Evolutionary conservation across 169 alveolate species (phyloP).

Genomic region (Plasmodium knowlesi): DNA sequence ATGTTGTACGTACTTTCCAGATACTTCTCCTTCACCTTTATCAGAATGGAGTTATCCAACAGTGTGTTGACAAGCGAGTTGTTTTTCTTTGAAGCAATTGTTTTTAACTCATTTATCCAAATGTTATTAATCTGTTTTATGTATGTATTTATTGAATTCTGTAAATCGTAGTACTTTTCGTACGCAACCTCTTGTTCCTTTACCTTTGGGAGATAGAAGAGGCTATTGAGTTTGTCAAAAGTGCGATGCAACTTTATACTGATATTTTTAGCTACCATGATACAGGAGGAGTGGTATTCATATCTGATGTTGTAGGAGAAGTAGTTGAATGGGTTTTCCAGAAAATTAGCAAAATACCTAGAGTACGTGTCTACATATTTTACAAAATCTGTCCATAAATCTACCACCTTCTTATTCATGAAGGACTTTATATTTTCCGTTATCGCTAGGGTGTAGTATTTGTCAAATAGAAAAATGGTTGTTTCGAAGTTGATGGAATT

Average conservation of each 20-base stretch:
- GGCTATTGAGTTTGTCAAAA: constrained; percentile 25
- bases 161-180: constrained; percentile 54
- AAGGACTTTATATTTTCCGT: constrained; percentile 66
- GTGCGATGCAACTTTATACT: constrained; percentile 37
- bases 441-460: constrained; percentile 30
- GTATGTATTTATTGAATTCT: constrained; percentile 57
- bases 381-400: constrained; percentile 55
- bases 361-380: constrained; percentile 48
- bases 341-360: constrained; percentile 56
- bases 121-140: constrained; percentile 67
- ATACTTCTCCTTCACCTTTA: constrained; percentile 58
- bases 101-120: constrained; percentile 66
- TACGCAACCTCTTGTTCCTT: constrained; percentile 55
- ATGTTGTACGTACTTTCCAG: constrained; percentile 56
- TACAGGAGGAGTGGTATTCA: constrained; percentile 74
- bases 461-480: constrained; percentile 57
- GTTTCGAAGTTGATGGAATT: constrained; percentile 59
- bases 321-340: constrained; percentile 56
- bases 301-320: constrained; percentile 70
- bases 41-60: constrained; percentile 51
- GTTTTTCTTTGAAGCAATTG: constrained; percentile 49
- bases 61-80: constrained; percentile 59
- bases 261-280: constrained; percentile 62
- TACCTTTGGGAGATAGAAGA: constrained; percentile 44
- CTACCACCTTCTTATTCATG: constrained; percentile 53